Base-by-base conservation (phyloP, 805 yeast species). In the Nakazawaea pomicola region DNA sequence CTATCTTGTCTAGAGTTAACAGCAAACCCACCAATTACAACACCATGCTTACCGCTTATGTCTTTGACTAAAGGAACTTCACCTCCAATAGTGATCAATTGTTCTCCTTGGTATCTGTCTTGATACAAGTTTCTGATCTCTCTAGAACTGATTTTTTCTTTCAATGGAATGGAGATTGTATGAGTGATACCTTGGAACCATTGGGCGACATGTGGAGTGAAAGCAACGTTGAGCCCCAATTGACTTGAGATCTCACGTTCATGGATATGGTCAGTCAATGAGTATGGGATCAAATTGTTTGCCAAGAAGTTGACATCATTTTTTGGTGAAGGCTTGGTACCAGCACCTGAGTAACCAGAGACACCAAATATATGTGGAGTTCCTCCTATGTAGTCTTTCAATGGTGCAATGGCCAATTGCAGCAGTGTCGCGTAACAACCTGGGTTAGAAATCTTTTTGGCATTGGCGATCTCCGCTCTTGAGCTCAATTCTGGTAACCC, bases 361-460 rank as follows among this genome's bases (percentile, higher is more conserved):
- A 93, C 93, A 57, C 99, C 99, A 59, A 93, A 93, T 10, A 91
- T 72, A 3, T 88, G 69, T 38, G 99, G 98, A 21, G 73, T 68
- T 27, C 93, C 93, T 11, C 68, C 64, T 30, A 80, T 69, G 55
- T 76, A 76, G 36, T 80, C 77, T n/a, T 74, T 64, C 53, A 93
- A 68, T 27, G 99, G 99, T 36, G 91, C 80, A 58, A 93, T 81
- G 11, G 95, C 90, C 19, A 89, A 65, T 69, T 93, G 98, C 11
- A 97, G 93, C 44, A 95, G 97, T 34, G 99, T 93, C n/a, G 99
- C 97, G 60, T 90, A 93, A 70, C 99, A 93, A 36, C 99, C 99
- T 2, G 99, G 99, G 66, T 93, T 93, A 4, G 97, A 82, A 47
- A 93, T 85, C 59, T 84, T 86, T 55, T 74, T 71, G 15, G 98